phyloP scores from a whole-genome alignment of 139 green algal genomes.

The Desmodesmus armatus region DNA sequence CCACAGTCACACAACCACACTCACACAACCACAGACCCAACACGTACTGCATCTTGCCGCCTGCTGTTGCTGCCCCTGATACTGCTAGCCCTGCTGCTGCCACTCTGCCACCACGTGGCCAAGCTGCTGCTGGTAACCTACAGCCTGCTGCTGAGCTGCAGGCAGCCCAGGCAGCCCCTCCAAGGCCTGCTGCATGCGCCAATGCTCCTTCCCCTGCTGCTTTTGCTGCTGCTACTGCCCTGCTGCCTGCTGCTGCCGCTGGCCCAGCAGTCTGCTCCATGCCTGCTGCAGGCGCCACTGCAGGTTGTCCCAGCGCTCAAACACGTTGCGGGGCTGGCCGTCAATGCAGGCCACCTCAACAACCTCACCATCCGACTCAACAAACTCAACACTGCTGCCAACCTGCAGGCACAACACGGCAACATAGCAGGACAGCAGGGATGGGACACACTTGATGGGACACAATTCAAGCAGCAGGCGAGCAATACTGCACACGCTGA shows the following conservation, averaged over 20 bases:
- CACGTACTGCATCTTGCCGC: too few species aligned
- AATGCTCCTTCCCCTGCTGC: slow-evolving; percentile 1
- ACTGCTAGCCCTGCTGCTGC: too few species aligned
- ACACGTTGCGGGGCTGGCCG: slow-evolving; percentile 42
- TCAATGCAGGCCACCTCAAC: slow-evolving; percentile 48
- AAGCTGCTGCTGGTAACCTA: too few species aligned
- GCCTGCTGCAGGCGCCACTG: slow-evolving; percentile 31
- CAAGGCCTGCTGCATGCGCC: too few species aligned
- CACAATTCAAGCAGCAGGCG: background rate
- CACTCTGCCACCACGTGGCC: too few species aligned
- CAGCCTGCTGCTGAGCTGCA: too few species aligned
- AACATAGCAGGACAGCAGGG: background rate
- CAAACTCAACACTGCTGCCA: background rate
- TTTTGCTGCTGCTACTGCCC: background rate
- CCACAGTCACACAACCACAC: too few species aligned
- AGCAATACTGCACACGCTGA: too few species aligned
- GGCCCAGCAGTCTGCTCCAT: too few species aligned
- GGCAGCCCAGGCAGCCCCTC: too few species aligned
- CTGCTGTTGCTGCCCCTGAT: too few species aligned
- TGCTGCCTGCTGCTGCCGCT: slow-evolving; percentile 10
- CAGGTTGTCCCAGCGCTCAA: slow-evolving; percentile 46
- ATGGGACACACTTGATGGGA: background rate
- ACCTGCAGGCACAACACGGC: background rate
- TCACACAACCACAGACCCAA: too few species aligned
- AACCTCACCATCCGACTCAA: slow-evolving; percentile 42